These are phyloP conservation scores for Albizia julibrissin DNA, from an alignment of 306 rosid species.

Conservation along the genomic window DNA sequence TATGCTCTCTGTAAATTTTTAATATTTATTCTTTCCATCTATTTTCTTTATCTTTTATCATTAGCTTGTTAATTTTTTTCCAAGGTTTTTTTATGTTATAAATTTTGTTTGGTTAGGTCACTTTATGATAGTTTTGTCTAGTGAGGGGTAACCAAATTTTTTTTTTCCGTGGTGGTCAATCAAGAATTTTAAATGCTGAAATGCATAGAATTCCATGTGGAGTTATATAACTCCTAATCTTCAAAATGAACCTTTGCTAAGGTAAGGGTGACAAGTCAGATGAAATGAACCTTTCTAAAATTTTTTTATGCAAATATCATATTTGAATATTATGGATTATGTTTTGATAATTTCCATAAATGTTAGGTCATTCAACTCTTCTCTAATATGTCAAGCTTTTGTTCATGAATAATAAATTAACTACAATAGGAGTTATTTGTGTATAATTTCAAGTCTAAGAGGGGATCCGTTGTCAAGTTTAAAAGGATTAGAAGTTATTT, in stretches of 20 bases:
- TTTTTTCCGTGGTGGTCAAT: background rate
- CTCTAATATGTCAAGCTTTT: background rate
- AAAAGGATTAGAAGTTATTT: background rate
- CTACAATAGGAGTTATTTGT: background rate
- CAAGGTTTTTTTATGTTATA: background rate
- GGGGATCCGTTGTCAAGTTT: background rate
- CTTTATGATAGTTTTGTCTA: background rate
- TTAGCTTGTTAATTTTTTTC: background rate
- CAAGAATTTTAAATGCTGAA: background rate
- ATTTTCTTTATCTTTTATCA: background rate
- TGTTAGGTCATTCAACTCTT: background rate
- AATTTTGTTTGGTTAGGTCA: background rate
- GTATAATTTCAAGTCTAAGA: background rate
- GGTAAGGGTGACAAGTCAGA: background rate
- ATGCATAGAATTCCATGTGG: background rate
- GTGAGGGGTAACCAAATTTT: background rate
- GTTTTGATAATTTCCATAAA: background rate
- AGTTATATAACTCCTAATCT: background rate
- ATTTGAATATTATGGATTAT: background rate
- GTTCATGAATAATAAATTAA: background rate
- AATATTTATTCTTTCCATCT: background rate
- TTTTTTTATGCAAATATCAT: background rate
- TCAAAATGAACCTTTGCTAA: background rate
- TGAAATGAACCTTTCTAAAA: background rate
- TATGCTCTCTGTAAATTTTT: constrained; percentile 54